These are phyloP conservation scores for Cryphonectria nitschkei DNA, from an alignment of 2,329 filamentous ascomycete species.

Conservation along the genomic window DNA sequence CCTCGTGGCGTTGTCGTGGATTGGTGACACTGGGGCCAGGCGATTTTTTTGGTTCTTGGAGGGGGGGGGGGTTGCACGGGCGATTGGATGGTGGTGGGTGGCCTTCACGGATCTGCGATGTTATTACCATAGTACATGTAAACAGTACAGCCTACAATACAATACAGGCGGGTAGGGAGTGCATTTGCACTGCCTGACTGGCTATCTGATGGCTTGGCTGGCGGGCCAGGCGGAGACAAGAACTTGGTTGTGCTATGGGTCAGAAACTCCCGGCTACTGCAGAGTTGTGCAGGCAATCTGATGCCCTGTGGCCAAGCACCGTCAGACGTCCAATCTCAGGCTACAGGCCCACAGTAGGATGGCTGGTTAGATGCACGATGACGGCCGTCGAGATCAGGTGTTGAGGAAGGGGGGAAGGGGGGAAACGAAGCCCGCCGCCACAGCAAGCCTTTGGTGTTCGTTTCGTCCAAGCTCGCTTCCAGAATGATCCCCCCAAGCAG, in stretches of 20 bases:
- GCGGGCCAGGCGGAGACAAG: not conserved
- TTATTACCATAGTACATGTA: not conserved
- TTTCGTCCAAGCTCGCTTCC: not conserved
- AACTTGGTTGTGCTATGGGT: not conserved
- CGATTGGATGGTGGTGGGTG: not conserved
- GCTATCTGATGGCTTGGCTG: not conserved
- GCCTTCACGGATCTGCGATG: not conserved
- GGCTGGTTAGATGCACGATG: conserved; percentile 13
- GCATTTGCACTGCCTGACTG: not conserved
- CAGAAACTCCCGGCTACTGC: not conserved
- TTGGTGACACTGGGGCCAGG: not conserved
- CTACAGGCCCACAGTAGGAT: conserved; percentile 8
- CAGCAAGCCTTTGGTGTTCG: not conserved
- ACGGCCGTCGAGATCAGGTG: conserved; percentile 14
- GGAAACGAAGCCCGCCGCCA: not conserved
- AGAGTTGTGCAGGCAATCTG: conserved; percentile 4
- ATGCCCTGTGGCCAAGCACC: conserved; percentile 4
- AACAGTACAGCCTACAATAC: not conserved
- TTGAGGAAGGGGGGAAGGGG: not conserved
- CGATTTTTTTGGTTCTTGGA: not conserved
- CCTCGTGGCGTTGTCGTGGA: not conserved
- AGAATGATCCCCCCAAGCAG: not conserved
- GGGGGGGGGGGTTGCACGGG: too few relatives aligned
- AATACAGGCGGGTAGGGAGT: not conserved
- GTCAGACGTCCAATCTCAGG: conserved; percentile 10